Conservation (phyloP, 352 stramenopile species). For the Sclerospora graminicola region DNA sequence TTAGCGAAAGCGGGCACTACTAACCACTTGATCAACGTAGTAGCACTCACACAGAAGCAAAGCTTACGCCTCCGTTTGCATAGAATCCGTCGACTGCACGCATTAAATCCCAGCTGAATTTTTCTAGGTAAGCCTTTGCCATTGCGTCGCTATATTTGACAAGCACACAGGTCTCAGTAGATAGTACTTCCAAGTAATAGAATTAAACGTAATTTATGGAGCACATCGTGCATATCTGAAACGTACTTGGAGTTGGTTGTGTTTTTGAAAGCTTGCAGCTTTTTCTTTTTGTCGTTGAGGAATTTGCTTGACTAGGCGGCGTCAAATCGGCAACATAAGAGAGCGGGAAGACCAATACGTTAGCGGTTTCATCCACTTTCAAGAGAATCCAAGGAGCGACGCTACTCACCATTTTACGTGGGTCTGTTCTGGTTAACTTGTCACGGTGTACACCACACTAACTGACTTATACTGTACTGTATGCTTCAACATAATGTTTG, state of each 20-base stretch:
- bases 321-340: not conserved
- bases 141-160: slow-evolving; percentile 37
- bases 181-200: not conserved
- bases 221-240: too few relatives aligned
- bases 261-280: slow-evolving; percentile 58
- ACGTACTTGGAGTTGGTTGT: slow-evolving; percentile 65
- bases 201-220: not conserved
- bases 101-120: slow-evolving; percentile 75
- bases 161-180: not conserved
- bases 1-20: not conserved
- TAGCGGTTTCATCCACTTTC: slow-evolving; percentile 1
- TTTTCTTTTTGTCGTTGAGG: slow-evolving; percentile 58
- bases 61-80: slow-evolving; percentile 38
- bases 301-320: slow-evolving; percentile 27
- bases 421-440: too few relatives aligned
- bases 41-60: slow-evolving; percentile 11
- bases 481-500: too few relatives aligned
- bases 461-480: too few relatives aligned
- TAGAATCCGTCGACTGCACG: slow-evolving; percentile 74
- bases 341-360: not conserved
- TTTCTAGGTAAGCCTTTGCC: slow-evolving; percentile 62
- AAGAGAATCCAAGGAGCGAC: not conserved
- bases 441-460: too few relatives aligned
- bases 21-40: not conserved
- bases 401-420: too few relatives aligned